A percentile compares a stretch with the other conserved stretches of the same genome.
phyloP scores from a whole-genome alignment of 2,329 filamentous ascomycete species.

The Ophiosphaerella korrae region DNA sequence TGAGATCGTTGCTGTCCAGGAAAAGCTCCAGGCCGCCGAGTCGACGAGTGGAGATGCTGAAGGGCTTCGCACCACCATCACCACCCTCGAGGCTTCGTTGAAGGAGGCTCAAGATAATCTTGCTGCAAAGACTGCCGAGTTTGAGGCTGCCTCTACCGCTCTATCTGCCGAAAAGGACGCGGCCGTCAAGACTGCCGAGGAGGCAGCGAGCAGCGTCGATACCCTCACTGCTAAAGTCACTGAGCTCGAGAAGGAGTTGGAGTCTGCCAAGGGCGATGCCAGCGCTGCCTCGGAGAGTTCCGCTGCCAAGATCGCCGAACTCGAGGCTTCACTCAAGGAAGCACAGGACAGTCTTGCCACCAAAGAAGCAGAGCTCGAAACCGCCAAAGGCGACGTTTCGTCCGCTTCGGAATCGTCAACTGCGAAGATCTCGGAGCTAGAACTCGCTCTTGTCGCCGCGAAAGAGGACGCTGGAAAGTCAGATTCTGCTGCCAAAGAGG shows the following conservation, averaged over 20 bases:
- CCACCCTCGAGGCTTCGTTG: conserved; percentile 32
- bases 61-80: conserved; percentile 30
- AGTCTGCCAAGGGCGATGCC: conserved; percentile 19
- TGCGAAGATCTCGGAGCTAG: conserved; percentile 23
- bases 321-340: conserved; percentile 28
- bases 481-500: conserved; percentile 14
- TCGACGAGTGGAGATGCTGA: conserved; percentile 33
- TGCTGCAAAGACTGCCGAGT: conserved; percentile 28
- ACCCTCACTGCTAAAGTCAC: conserved; percentile 29
- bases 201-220: conserved; percentile 30
- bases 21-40: conserved; percentile 31
- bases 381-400: conserved; percentile 25
- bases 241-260: conserved; percentile 33
- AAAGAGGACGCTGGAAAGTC: conserved; percentile 15
- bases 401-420: conserved; percentile 19
- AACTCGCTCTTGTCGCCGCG: conserved; percentile 17
- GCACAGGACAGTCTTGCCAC: conserved; percentile 26
- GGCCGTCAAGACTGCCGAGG: conserved; percentile 29
- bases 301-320: conserved; percentile 25
- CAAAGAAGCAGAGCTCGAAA: conserved; percentile 28
- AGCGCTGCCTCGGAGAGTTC: conserved; percentile 24
- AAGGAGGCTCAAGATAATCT: conserved; percentile 32
- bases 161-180: conserved; percentile 28
- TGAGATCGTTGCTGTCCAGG: conserved; percentile 29
- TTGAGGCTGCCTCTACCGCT: conserved; percentile 23